These are phyloP conservation scores for Coniochaeta ligniaria DNA, from an alignment of 2,329 filamentous ascomycete genomes.

Conservation along the genomic window DNA sequence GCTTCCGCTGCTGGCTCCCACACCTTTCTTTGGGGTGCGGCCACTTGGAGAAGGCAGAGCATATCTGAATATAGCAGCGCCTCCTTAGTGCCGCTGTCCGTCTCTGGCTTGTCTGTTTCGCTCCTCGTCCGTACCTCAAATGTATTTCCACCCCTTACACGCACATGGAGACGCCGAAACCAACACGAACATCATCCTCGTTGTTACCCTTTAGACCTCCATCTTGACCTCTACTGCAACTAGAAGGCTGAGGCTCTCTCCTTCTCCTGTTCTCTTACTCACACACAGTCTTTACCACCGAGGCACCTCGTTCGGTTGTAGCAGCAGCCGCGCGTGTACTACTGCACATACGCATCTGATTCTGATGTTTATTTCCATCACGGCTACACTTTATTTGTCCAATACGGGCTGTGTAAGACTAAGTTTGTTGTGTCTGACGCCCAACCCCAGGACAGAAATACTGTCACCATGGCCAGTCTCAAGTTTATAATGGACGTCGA, in stretches of 20 bases:
- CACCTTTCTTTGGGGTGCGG: neutral
- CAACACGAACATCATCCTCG: neutral
- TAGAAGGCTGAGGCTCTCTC: conserved; percentile 1
- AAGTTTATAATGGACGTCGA: conserved; percentile 51
- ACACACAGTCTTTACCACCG: conserved; percentile 7
- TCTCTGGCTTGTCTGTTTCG: conserved; percentile 1
- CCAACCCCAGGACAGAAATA: neutral
- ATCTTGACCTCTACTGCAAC: neutral
- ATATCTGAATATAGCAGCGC: conserved; percentile 18
- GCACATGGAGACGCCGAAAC: neutral
- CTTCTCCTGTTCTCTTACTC: conserved; percentile 3
- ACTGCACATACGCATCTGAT: conserved; percentile 6
- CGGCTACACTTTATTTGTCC: conserved; percentile 22
- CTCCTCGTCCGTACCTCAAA: neutral
- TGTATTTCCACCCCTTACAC: neutral
- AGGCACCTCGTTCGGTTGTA: conserved; percentile 8
- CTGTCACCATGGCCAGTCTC: conserved; percentile 43
- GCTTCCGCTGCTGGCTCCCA: neutral
- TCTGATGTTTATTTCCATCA: conserved; percentile 19
- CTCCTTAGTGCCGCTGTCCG: conserved; percentile 8
- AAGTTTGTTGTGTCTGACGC: conserved; percentile 27
- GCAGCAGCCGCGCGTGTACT: conserved; percentile 19
- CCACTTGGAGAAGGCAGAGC: conserved; percentile 5
- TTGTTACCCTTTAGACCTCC: neutral
- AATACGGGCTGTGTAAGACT: conserved; percentile 35